A percentile compares a stretch with the other conserved stretches of the same genome.
phyloP scores from a whole-genome alignment of 352 stramenopile species.

The Phytophthora sojae region DNA sequence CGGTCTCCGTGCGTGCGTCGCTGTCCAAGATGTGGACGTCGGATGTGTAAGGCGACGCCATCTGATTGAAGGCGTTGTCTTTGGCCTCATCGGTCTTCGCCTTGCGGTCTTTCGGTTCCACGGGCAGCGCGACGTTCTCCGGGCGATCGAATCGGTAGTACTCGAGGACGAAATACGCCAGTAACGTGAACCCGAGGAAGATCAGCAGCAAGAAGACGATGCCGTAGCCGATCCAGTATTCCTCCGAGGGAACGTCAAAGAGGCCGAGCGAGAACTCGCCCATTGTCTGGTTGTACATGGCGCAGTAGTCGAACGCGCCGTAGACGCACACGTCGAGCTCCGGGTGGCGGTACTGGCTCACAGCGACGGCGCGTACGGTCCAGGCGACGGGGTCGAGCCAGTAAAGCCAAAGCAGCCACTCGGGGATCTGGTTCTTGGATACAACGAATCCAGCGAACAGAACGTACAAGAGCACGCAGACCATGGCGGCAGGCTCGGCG shows the following conservation, averaged over 20 bases:
- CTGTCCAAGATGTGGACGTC: background rate
- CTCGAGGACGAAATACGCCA: conserved; percentile 29
- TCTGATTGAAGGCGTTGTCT: background rate
- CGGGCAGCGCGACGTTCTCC: conserved; percentile 42
- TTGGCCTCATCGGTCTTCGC: background rate
- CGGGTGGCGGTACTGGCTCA: conserved; percentile 34
- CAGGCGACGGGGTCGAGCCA: conserved; percentile 11
- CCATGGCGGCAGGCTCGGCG: conserved; percentile 38
- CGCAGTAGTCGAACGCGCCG: conserved; percentile 38
- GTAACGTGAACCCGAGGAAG: conserved; percentile 40
- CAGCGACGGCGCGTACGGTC: conserved; percentile 24
- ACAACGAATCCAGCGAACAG: conserved; percentile 44
- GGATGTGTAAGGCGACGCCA: background rate
- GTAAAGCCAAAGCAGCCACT: conserved; percentile 20
- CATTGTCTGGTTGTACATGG: conserved; percentile 18
- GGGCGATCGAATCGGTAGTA: conserved; percentile 49
- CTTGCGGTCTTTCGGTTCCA: background rate
- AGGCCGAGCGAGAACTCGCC: conserved; percentile 36
- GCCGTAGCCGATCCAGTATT: conserved; percentile 29
- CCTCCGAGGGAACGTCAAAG: conserved; percentile 35
- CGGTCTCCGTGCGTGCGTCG: background rate
- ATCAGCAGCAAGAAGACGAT: conserved; percentile 34
- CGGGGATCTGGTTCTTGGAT: conserved; percentile 33
- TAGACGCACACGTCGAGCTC: conserved; percentile 24
- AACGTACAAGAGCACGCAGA: conserved; percentile 36